Percentiles rank a stretch among this genome's conserved stretches.
phyloP scores from a whole-genome alignment of 1,139 yeast genomes.

The Neolecta irregularis region DNA sequence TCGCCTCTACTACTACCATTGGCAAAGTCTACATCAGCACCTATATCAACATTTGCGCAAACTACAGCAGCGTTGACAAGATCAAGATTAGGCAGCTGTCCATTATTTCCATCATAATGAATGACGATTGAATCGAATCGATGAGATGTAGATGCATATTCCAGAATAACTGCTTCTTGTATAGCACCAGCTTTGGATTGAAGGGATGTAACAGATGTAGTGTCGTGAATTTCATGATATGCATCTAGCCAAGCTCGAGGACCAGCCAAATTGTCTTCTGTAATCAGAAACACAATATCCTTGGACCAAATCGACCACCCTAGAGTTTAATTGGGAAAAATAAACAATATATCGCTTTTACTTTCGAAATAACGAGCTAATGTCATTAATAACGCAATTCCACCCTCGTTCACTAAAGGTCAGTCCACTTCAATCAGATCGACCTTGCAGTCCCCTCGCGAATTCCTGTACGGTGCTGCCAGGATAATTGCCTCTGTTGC shows the following conservation, averaged over 20 bases:
- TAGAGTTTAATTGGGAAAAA: background rate
- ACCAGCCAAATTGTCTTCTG: constrained; percentile 54
- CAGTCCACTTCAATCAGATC: background rate
- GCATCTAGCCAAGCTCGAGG: constrained; percentile 87
- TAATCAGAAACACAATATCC: constrained; percentile 73
- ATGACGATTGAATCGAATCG: constrained; percentile 61
- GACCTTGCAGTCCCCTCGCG: constrained; percentile 28
- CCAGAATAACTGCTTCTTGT: constrained; percentile 79
- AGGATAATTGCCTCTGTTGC: constrained; percentile 91
- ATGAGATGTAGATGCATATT: constrained; percentile 54
- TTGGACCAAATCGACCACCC: constrained; percentile 87
- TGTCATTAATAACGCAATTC: constrained; percentile 55
- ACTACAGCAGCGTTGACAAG: constrained; percentile 67
- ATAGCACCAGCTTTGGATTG: constrained; percentile 90
- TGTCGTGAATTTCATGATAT: constrained; percentile 36
- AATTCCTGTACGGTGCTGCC: constrained; percentile 72
- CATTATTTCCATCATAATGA: constrained; percentile 77
- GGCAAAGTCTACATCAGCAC: constrained; percentile 54
- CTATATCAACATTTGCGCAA: constrained; percentile 53
- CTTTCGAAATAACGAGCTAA: constrained; percentile 65
- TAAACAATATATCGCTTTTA: background rate
- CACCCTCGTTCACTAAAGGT: constrained; percentile 48
- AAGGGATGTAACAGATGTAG: constrained; percentile 33
- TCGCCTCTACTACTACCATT: constrained; percentile 34
- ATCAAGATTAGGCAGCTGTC: constrained; percentile 89